Evolutionary conservation across 129 eudicot genomes (phyloP).

Genomic region (Flaveria trinervia): DNA sequence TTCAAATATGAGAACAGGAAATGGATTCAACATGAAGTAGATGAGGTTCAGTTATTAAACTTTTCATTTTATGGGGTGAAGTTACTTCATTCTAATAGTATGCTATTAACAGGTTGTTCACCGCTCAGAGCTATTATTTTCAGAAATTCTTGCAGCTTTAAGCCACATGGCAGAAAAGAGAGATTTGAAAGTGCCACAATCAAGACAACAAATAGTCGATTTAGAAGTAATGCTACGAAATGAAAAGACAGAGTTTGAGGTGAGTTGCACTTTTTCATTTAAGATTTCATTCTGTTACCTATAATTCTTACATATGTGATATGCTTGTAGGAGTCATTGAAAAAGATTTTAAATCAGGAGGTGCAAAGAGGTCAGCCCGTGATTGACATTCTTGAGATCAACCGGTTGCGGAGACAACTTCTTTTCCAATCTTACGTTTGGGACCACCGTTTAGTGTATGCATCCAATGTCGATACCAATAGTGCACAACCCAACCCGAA

Average conservation of each 20-base stretch:
- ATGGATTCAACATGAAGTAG: slow-evolving; percentile 84
- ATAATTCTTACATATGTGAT: slow-evolving; percentile 10
- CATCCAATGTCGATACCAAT: slow-evolving; percentile 52
- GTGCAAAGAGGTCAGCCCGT: slow-evolving; percentile 57
- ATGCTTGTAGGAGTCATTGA: slow-evolving; percentile 57
- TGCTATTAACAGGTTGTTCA: slow-evolving; percentile 58
- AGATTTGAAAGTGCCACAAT: slow-evolving; percentile 39
- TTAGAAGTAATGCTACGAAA: slow-evolving; percentile 68
- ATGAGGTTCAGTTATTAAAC: slow-evolving; percentile 54
- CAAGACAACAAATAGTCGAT: slow-evolving; percentile 56
- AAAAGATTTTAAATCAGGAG: slow-evolving; percentile 53
- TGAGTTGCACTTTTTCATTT: slow-evolving; percentile 11
- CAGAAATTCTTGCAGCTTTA: slow-evolving; percentile 67
- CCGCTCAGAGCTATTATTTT: slow-evolving; percentile 71
- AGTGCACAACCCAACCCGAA: slow-evolving; percentile 31
- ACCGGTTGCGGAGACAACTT: slow-evolving; percentile 71
- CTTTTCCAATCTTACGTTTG: slow-evolving; percentile 84
- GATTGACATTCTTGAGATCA: slow-evolving; percentile 81
- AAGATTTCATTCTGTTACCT: background rate
- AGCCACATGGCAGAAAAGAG: slow-evolving; percentile 55
- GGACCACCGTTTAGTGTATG: slow-evolving; percentile 83
- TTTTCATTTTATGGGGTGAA: slow-evolving; percentile 3
- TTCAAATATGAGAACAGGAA: slow-evolving; percentile 70
- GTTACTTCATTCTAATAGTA: slow-evolving; percentile 24
- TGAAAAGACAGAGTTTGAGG: slow-evolving; percentile 87